A percentile compares a stretch with the other conserved stretches of the same genome.
These are phyloP conservation scores for Aureobasidium sp. DNA, from an alignment of 2,329 filamentous ascomycete species.

Conservation along the genomic window DNA sequence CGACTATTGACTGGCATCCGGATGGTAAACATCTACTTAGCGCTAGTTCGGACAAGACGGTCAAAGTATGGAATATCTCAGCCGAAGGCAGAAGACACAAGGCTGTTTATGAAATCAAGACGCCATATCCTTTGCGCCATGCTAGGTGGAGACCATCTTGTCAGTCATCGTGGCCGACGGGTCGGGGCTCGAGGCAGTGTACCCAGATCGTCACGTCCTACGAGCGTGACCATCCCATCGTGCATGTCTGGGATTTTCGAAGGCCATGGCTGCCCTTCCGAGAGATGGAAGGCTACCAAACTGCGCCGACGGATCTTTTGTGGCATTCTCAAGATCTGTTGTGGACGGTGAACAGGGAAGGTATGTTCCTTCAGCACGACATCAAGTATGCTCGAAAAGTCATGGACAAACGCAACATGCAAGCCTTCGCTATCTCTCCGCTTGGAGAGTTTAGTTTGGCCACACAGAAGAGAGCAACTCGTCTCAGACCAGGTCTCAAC, in stretches of 20 bases:
- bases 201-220: slow-evolving; percentile 58
- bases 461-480: slow-evolving; percentile 41
- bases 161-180: slow-evolving; percentile 46
- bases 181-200: slow-evolving; percentile 50
- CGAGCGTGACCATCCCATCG: slow-evolving; percentile 51
- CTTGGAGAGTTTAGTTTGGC: slow-evolving; percentile 51
- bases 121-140: slow-evolving; percentile 55
- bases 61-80: slow-evolving; percentile 59
- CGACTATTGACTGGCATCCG: slow-evolving; percentile 59
- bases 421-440: slow-evolving; percentile 51
- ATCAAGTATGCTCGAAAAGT: slow-evolving; percentile 52
- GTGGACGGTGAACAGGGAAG: slow-evolving; percentile 57
- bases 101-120: slow-evolving; percentile 50
- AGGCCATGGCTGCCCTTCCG: slow-evolving; percentile 55
- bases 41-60: slow-evolving; percentile 54
- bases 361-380: slow-evolving; percentile 56
- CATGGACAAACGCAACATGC: slow-evolving; percentile 50
- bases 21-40: slow-evolving; percentile 58
- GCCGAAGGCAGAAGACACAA: slow-evolving; percentile 51
- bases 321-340: slow-evolving; percentile 58
- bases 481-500: slow-evolving; percentile 6
- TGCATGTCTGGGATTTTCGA: slow-evolving; percentile 60
- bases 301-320: slow-evolving; percentile 52
- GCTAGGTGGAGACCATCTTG: slow-evolving; percentile 56
- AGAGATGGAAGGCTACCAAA: slow-evolving; percentile 51